These are phyloP conservation scores for Lactarius deliciosus DNA, from an alignment of 768 basidiomycete species.

Conservation along the genomic window DNA sequence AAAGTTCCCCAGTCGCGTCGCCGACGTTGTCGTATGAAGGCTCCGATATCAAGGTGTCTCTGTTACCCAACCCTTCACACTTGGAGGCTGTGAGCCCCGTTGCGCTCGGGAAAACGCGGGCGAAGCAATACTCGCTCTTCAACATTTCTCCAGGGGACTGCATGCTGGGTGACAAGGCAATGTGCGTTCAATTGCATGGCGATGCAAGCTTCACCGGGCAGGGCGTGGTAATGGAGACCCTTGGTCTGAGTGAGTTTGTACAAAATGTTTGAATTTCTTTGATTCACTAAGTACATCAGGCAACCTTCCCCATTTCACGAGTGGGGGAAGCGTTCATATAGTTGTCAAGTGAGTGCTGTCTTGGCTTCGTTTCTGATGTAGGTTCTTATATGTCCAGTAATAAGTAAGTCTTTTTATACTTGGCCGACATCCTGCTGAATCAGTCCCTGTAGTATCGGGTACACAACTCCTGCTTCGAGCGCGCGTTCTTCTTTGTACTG, in stretches of 20 bases:
- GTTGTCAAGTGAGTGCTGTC: conserved; percentile 75
- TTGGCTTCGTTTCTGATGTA: conserved; percentile 13
- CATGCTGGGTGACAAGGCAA: conserved; percentile 61
- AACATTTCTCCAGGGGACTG: conserved; percentile 52
- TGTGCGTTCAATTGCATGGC: conserved; percentile 90
- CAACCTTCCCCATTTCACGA: conserved; percentile 87
- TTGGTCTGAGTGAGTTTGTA: conserved; percentile 68
- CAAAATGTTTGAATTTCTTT: not conserved
- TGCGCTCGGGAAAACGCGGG: conserved; percentile 85
- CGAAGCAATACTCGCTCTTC: conserved; percentile 83
- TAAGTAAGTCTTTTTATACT: conserved; percentile 31
- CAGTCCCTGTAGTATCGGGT: conserved; percentile 69
- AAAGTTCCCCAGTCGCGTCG: conserved; percentile 51
- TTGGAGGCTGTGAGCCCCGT: conserved; percentile 87
- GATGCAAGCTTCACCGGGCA: conserved; percentile 92
- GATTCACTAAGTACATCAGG: conserved; percentile 41
- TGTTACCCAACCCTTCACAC: conserved; percentile 81
- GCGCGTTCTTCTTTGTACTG: conserved; percentile 87
- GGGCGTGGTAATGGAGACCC: conserved; percentile 84
- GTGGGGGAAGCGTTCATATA: conserved; percentile 86
- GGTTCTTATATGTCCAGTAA: conserved; percentile 31
- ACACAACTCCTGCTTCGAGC: conserved; percentile 83
- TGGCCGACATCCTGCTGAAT: conserved; percentile 11
- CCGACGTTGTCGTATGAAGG: conserved; percentile 59
- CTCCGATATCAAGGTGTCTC: conserved; percentile 63